Evolutionary conservation across 2,329 filamentous ascomycete genomes (phyloP).

Genomic region (Microdochium trichocladiopsis): DNA sequence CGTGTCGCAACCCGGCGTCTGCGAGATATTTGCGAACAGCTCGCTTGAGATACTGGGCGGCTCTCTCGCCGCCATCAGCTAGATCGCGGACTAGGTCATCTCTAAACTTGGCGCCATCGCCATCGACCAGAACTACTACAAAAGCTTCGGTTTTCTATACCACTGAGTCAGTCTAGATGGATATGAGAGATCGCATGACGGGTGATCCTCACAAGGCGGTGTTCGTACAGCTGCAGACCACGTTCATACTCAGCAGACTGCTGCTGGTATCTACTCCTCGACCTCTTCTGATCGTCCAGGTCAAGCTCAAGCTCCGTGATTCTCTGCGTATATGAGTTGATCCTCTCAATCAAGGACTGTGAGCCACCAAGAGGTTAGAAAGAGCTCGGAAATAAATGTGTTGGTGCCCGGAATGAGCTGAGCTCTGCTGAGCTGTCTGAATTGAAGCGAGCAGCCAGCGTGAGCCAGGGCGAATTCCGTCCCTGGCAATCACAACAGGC

Average conservation of each 20-base stretch:
- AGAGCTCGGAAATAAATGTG: not conserved
- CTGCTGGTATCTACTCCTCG: not conserved
- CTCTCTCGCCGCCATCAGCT: slow-evolving; percentile 17
- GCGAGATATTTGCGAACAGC: slow-evolving; percentile 18
- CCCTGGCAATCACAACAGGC: too few relatives aligned
- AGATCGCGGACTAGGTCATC: slow-evolving; percentile 21
- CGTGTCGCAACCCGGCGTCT: slow-evolving; percentile 13
- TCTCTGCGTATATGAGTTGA: not conserved
- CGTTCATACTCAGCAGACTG: not conserved
- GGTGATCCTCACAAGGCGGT: not conserved
- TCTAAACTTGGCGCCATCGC: slow-evolving; percentile 25
- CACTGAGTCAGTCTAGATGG: slow-evolving; percentile 7
- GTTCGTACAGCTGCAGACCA: not conserved
- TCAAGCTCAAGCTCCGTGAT: not conserved
- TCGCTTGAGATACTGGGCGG: slow-evolving; percentile 21
- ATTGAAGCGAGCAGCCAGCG: too few relatives aligned
- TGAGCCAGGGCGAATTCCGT: too few relatives aligned
- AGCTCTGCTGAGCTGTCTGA: too few relatives aligned
- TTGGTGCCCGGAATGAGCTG: too few relatives aligned
- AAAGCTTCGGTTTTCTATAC: slow-evolving; percentile 18
- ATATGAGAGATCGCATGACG: not conserved
- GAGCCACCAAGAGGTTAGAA: not conserved
- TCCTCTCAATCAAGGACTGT: not conserved
- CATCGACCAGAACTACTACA: slow-evolving; percentile 24
- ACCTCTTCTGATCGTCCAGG: not conserved